Conservation (phyloP, 1,284 basidiomycete species). For the Tylopilus sp. region DNA sequence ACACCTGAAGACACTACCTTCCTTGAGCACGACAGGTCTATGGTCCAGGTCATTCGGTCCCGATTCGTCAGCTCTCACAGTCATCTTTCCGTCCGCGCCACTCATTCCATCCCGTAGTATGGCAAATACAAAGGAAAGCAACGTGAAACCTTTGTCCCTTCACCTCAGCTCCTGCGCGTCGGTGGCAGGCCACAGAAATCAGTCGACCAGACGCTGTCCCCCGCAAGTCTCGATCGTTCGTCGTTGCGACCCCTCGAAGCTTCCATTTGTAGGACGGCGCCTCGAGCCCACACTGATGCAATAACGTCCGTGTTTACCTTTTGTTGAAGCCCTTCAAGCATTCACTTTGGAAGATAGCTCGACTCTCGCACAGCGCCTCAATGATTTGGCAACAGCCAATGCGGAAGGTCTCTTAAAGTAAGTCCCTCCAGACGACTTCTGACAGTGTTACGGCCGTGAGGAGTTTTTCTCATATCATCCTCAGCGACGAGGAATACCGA, state of each 20-base stretch:
- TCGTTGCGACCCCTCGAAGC: slow-evolving; percentile 23
- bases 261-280: slow-evolving; percentile 17
- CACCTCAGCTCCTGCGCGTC: slow-evolving; percentile 25
- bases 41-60: slow-evolving; percentile 64
- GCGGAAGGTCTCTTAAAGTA: slow-evolving; percentile 71
- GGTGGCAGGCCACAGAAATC: slow-evolving; percentile 21
- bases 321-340: slow-evolving; percentile 12
- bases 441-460: background rate
- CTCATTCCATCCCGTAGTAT: slow-evolving; percentile 43
- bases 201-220: slow-evolving; percentile 14
- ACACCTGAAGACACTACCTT: slow-evolving; percentile 40
- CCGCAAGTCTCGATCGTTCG: slow-evolving; percentile 11
- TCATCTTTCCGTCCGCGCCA: slow-evolving; percentile 13
- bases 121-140: slow-evolving; percentile 62
- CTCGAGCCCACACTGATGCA: slow-evolving; percentile 49
- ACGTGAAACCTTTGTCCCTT: slow-evolving; percentile 38
- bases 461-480: slow-evolving; percentile 9
- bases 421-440: slow-evolving; percentile 26
- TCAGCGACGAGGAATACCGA: slow-evolving; percentile 73
- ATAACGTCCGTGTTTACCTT: slow-evolving; percentile 54
- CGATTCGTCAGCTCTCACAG: slow-evolving; percentile 53
- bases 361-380: slow-evolving; percentile 68
- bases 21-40: slow-evolving; percentile 40
- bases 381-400: slow-evolving; percentile 73
- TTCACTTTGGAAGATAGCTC: slow-evolving; percentile 40